Evolutionary conservation across 2,329 filamentous ascomycete species (phyloP), one percentile per base, ranked within the genome.

Genomic region (Fusarium musae): DNA sequence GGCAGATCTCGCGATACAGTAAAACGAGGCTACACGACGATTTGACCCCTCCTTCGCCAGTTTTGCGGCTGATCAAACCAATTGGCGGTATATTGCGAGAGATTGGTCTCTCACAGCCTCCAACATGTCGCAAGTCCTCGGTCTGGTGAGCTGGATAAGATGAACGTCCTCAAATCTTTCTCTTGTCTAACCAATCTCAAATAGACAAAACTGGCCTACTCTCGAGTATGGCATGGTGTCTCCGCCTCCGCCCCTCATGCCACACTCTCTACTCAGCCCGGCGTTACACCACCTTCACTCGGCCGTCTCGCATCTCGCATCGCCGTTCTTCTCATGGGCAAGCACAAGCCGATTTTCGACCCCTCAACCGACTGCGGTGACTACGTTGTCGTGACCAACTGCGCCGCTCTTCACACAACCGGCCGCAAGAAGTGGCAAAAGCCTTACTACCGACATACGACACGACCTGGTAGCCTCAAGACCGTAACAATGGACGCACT

Each of bases 321-420:
- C 82, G 96, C 95, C 70, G 87, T 92, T 60, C 87, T 94, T 69
- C 90, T 98, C 59, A 98, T 98, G 95, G 96, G 96, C 85, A 99
- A 99, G 88, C 93, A 99, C 89, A 99, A 99, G 86, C 96, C 96
- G 28, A 97, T 96, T 83, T 99, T 91, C 86, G 94, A 98, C 84
- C 96, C 96, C 3, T 97, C 95, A 28, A 98, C 95, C 70, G 96
- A 99, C 87, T 98, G 96, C 88, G 96, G 96, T 77, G 96, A 99
- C 90, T 99, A 99, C 83, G 95, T 99, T 17, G 96, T 99, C 2
- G 95, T 96, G 58, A 94, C 94, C 42, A 92, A 95, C 82, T 98
- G 96, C 86, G 89, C 93, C 44, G 91, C 96, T 53, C 87, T 99
- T 56, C 91, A 95, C 85, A 92, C 91, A 3, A 98, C 96, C 12